Conservation (phyloP, 495 filamentous ascomycete species). For the Poronia punctata region DNA sequence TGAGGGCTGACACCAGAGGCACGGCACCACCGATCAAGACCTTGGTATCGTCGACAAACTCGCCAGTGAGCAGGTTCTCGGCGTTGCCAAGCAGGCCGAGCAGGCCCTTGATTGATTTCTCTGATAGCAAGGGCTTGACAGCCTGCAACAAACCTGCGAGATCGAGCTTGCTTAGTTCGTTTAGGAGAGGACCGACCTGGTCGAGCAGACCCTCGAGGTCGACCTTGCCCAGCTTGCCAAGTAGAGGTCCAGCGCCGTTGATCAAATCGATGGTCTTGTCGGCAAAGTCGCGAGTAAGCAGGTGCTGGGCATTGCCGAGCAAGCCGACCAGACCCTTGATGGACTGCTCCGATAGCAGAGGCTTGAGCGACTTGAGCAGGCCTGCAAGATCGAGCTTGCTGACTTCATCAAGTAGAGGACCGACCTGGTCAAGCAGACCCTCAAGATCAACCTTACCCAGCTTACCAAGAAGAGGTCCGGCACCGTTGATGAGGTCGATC, state of each 20-base stretch:
- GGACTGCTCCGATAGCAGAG: conserved; percentile 24
- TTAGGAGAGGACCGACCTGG: conserved; percentile 31
- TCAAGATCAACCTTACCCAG: conserved; percentile 31
- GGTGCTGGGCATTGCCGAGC: conserved; percentile 31
- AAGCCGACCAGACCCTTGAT: conserved; percentile 29
- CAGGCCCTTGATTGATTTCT: conserved; percentile 32
- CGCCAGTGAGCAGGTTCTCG: conserved; percentile 31
- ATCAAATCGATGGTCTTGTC: conserved; percentile 35
- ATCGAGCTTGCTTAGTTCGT: conserved; percentile 20
- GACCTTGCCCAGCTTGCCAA: conserved; percentile 28
- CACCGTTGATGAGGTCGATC: conserved; percentile 21
- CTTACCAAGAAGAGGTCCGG: conserved; percentile 26
- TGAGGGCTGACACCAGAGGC: conserved; percentile 27
- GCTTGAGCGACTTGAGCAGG: conserved; percentile 24
- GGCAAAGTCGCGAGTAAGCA: conserved; percentile 37
- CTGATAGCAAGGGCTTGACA: conserved; percentile 27
- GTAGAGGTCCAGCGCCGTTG: conserved; percentile 25
- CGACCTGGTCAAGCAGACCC: conserved; percentile 25
- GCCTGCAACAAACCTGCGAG: conserved; percentile 18
- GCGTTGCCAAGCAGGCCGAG: conserved; percentile 35
- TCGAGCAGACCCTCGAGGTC: conserved; percentile 28
- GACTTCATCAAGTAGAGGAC: conserved; percentile 30
- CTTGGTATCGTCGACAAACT: conserved; percentile 37
- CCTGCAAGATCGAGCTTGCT: conserved; percentile 35
- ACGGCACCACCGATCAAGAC: conserved; percentile 25